Conservation (phyloP, 257 asterid species). For the Plectranthus barbatus region DNA sequence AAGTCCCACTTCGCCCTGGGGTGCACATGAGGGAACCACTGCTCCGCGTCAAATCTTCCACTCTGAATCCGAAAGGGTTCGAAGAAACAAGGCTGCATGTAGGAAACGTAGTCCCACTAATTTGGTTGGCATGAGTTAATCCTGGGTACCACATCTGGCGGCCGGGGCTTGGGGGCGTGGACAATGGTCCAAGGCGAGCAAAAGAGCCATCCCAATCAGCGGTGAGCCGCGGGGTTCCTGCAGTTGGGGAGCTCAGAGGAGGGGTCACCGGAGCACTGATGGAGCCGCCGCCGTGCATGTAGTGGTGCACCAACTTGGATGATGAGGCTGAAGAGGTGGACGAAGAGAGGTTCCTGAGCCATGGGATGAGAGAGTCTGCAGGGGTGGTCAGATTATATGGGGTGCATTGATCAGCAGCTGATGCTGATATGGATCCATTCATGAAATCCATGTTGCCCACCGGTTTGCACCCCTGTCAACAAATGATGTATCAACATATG, state of each 20-base stretch:
- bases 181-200: conserved; percentile 30
- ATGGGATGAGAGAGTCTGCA: conserved; percentile 61
- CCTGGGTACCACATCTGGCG: conserved; percentile 53
- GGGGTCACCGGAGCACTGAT: conserved; percentile 74
- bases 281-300: conserved; percentile 49
- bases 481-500: not conserved
- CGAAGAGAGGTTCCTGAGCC: conserved; percentile 65
- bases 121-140: conserved; percentile 45
- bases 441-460: conserved; percentile 40
- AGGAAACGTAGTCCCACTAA: conserved; percentile 69
- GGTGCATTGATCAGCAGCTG: conserved; percentile 29
- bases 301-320: conserved; percentile 33
- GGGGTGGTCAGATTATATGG: conserved; percentile 51
- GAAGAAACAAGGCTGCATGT: conserved; percentile 67
- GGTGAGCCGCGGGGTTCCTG: conserved; percentile 36
- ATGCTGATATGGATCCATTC: conserved; percentile 38
- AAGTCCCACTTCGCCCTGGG: conserved; percentile 73
- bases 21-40: conserved; percentile 64
- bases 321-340: conserved; percentile 34
- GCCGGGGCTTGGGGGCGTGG: conserved; percentile 53
- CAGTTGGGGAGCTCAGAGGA: conserved; percentile 64
- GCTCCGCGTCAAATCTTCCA: conserved; percentile 30
- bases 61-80: conserved; percentile 61
- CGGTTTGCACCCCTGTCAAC: conserved; percentile 53
- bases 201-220: conserved; percentile 26